These are phyloP conservation scores for Wilhelminamyces savonicus DNA, from an alignment of 805 yeast genomes.

Conservation along the genomic window DNA sequence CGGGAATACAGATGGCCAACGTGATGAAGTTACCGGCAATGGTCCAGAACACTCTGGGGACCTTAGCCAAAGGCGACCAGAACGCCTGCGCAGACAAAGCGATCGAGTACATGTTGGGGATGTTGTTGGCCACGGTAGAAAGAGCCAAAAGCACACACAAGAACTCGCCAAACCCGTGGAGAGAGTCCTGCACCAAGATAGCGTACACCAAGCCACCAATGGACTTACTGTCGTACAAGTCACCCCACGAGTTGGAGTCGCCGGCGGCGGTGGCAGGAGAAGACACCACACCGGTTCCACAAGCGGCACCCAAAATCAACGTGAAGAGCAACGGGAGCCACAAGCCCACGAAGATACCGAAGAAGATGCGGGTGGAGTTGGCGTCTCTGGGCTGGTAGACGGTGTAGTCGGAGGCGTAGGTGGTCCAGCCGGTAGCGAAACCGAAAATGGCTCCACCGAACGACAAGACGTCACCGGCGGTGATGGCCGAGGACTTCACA, in stretches of 20 bases:
- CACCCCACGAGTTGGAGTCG: slow-evolving; percentile 35
- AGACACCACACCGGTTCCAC: slow-evolving; percentile 49
- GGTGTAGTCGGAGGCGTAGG: slow-evolving; percentile 89
- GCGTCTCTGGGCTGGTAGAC: slow-evolving; percentile 73
- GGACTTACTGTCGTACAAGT: slow-evolving; percentile 45
- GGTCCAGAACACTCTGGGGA: slow-evolving; percentile 86
- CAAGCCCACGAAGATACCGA: slow-evolving; percentile 59
- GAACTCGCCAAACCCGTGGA: slow-evolving; percentile 87
- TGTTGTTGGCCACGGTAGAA: slow-evolving; percentile 85
- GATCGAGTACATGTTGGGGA: slow-evolving; percentile 91
- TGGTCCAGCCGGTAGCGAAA: slow-evolving; percentile 91
- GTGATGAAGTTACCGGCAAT: slow-evolving; percentile 66
- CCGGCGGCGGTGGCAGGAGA: slow-evolving; percentile 38
- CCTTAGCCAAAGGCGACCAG: slow-evolving; percentile 64
- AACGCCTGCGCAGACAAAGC: slow-evolving; percentile 82
- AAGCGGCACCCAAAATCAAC: slow-evolving; percentile 81
- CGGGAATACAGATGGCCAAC: slow-evolving; percentile 86
- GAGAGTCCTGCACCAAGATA: slow-evolving; percentile 69
- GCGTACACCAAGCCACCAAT: slow-evolving; percentile 83
- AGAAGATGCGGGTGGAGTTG: slow-evolving; percentile 53
- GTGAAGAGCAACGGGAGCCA: slow-evolving; percentile 64
- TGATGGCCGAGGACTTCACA: slow-evolving; percentile 44
- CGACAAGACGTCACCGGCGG: slow-evolving; percentile 72
- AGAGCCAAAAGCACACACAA: slow-evolving; percentile 78
- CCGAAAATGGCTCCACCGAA: slow-evolving; percentile 83